Evolutionary conservation across 148 eudicot species (phyloP).

Genomic region (Silene uniflora): DNA sequence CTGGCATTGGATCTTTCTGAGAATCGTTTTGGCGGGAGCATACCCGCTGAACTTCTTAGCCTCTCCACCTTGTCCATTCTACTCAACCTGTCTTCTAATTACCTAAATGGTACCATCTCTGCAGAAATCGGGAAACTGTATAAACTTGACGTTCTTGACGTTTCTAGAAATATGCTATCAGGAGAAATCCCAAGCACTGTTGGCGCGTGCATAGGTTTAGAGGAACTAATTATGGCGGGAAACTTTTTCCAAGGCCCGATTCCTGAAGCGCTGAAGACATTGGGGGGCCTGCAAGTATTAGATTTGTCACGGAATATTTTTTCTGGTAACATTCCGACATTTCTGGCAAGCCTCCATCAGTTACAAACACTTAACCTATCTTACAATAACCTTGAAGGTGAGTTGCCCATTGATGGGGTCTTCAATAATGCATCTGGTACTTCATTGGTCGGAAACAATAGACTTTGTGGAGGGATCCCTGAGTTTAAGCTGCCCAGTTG

Average conservation of each 20-base stretch:
- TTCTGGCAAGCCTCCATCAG: conserved; percentile 11
- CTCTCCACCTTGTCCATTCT: conserved; percentile 4
- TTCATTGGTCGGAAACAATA: conserved; percentile 27
- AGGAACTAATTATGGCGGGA: conserved; percentile 18
- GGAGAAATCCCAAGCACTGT: conserved; percentile 36
- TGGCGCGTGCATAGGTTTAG: conserved; percentile 26
- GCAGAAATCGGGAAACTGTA: conserved; percentile 26
- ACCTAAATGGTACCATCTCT: conserved; percentile 33
- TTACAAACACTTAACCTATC: conserved; percentile 26
- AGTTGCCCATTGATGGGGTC: conserved; percentile 33
- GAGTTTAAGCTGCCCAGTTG: conserved; percentile 31
- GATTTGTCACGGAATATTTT: conserved; percentile 41
- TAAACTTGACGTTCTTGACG: conserved; percentile 24
- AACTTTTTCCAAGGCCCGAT: conserved; percentile 32
- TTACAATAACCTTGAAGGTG: conserved; percentile 39
- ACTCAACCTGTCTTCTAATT: conserved; percentile 27
- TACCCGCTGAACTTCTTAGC: conserved; percentile 35
- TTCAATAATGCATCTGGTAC: conserved; percentile 28
- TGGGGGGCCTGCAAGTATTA: conserved; percentile 22
- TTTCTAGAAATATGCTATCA: conserved; percentile 26
- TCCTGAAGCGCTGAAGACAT: conserved; percentile 1
- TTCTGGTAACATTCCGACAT: conserved; percentile 37
- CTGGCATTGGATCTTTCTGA: conserved; percentile 25
- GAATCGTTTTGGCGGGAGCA: conserved; percentile 30
- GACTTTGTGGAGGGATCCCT: conserved; percentile 41